Conservation (phyloP, 2,329 filamentous ascomycete genomes). For the Phaeoacremonium minimum region DNA sequence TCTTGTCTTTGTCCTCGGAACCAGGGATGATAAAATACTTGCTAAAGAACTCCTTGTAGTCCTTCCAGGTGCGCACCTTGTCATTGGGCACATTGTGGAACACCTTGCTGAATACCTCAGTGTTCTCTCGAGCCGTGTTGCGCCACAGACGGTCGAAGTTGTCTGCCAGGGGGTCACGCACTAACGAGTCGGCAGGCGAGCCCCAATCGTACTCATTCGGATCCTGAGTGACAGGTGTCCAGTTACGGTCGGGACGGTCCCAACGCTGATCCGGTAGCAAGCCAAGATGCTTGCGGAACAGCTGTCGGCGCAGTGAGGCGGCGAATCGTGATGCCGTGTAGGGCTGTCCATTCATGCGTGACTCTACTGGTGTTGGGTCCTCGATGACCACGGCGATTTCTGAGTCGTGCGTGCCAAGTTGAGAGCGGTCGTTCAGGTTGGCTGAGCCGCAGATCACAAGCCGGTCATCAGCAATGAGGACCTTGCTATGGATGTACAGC, state of each 20-base stretch:
- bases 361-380: slow-evolving; percentile 66
- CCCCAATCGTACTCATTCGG: slow-evolving; percentile 73
- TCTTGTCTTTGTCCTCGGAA: slow-evolving; percentile 30
- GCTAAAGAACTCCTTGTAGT: slow-evolving; percentile 70
- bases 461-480: slow-evolving; percentile 77
- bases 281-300: slow-evolving; percentile 90
- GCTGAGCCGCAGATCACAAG: slow-evolving; percentile 75
- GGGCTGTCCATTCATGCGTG: slow-evolving; percentile 67
- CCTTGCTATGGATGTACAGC: slow-evolving; percentile 62
- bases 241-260: slow-evolving; percentile 67
- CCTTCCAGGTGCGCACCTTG: slow-evolving; percentile 62
- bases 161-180: slow-evolving; percentile 68
- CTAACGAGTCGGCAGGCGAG: slow-evolving; percentile 61
- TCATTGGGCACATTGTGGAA: slow-evolving; percentile 79
- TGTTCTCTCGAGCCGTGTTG: slow-evolving; percentile 69
- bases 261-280: slow-evolving; percentile 71
- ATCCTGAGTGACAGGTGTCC: slow-evolving; percentile 65
- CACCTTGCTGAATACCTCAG: slow-evolving; percentile 71
- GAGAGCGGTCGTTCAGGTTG: slow-evolving; percentile 60
- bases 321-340: slow-evolving; percentile 74
- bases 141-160: slow-evolving; percentile 71
- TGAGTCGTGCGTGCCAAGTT: slow-evolving; percentile 79
- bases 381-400: slow-evolving; percentile 90
- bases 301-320: slow-evolving; percentile 72
- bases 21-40: slow-evolving; percentile 59